These are phyloP conservation scores for Emmonsiellopsis sp. DNA, from an alignment of 2,329 filamentous ascomycete genomes.

Conservation along the genomic window DNA sequence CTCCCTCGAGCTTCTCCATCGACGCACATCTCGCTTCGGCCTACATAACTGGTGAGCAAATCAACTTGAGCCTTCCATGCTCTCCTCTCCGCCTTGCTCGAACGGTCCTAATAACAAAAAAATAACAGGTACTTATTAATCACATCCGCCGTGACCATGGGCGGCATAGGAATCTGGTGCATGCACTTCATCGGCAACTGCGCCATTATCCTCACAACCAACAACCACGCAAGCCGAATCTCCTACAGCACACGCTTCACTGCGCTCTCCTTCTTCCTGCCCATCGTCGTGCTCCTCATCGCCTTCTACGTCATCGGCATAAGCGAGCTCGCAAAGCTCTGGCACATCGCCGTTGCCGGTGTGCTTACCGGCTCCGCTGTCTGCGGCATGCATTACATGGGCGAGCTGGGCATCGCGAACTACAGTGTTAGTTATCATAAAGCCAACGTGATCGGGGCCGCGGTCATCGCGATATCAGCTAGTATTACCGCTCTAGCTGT, in stretches of 20 bases:
- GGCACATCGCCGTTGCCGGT: slow-evolving; percentile 55
- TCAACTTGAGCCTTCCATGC: background rate
- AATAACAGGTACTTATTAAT: slow-evolving; percentile 50
- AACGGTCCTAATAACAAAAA: background rate
- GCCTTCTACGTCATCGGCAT: slow-evolving; percentile 64
- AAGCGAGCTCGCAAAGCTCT: slow-evolving; percentile 48
- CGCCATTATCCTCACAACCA: slow-evolving; percentile 61
- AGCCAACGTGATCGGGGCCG: slow-evolving; percentile 57
- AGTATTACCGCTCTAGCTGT: slow-evolving; percentile 61
- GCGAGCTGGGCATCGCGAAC: slow-evolving; percentile 74
- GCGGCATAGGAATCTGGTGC: slow-evolving; percentile 64
- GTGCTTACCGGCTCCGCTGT: slow-evolving; percentile 64
- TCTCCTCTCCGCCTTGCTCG: no score
- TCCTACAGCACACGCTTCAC: slow-evolving; percentile 66
- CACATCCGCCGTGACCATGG: slow-evolving; percentile 61
- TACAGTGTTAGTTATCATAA: slow-evolving; percentile 57
- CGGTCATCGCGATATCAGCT: slow-evolving; percentile 62
- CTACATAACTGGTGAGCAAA: slow-evolving; percentile 56
- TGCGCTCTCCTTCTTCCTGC: slow-evolving; percentile 68
- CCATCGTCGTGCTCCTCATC: slow-evolving; percentile 62
- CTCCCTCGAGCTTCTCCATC: slow-evolving; percentile 72
- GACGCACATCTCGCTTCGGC: slow-evolving; percentile 61
- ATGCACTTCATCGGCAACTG: slow-evolving; percentile 82
- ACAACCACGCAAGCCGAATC: slow-evolving; percentile 56
- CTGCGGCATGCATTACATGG: slow-evolving; percentile 80